These are phyloP conservation scores for Pseudopithomyces chartarum DNA, from an alignment of 2,329 filamentous ascomycete genomes.

Conservation along the genomic window DNA sequence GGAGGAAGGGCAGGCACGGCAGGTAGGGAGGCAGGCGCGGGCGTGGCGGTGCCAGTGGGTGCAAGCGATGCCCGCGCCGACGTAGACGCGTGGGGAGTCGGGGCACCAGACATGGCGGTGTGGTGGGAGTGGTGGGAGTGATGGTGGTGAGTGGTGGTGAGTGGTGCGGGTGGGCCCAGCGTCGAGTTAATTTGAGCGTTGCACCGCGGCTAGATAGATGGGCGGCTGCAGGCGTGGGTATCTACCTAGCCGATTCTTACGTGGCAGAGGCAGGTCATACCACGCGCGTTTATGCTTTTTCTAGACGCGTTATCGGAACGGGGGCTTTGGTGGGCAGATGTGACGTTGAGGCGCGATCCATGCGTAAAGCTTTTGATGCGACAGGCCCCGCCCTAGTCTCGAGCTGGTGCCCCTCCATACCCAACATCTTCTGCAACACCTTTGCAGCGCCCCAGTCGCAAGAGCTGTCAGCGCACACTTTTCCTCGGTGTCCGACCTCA, in stretches of 20 bases:
- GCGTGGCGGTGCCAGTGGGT: slow-evolving; percentile 38
- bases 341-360: slow-evolving; percentile 27
- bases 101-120: slow-evolving; percentile 37
- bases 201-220: slow-evolving; percentile 19
- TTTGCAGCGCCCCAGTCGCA: background rate
- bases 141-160: background rate
- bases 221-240: slow-evolving; percentile 6
- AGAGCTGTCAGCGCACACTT: background rate
- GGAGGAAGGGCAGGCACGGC: slow-evolving; percentile 69
- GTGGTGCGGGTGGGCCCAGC: slow-evolving; percentile 16
- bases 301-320: slow-evolving; percentile 15
- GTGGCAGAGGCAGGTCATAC: slow-evolving; percentile 12
- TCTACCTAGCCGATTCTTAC: slow-evolving; percentile 5
- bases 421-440: slow-evolving; percentile 15
- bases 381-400: background rate
- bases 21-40: slow-evolving; percentile 38
- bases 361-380: slow-evolving; percentile 19
- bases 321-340: slow-evolving; percentile 12
- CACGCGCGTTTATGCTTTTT: slow-evolving; percentile 13
- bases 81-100: slow-evolving; percentile 38
- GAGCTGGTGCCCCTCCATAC: slow-evolving; percentile 22
- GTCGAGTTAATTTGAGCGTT: too few species aligned
- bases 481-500: slow-evolving; percentile 3
- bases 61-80: slow-evolving; percentile 39
- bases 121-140: background rate